These are phyloP conservation scores for Colletotrichum magnum DNA, from an alignment of 2,329 filamentous ascomycete genomes.

Conservation along the genomic window DNA sequence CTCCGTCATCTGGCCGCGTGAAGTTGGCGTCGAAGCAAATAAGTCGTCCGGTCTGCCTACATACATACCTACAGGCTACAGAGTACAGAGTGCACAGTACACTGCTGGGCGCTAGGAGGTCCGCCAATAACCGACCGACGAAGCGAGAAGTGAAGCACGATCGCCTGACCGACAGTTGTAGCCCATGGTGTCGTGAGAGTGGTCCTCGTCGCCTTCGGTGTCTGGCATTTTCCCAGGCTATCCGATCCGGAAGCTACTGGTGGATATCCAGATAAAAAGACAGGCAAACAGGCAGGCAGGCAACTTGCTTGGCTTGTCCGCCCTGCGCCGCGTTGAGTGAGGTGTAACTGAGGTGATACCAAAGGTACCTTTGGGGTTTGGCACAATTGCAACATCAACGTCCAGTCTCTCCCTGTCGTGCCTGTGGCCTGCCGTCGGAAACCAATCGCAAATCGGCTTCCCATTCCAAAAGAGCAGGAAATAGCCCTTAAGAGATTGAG, in stretches of 20 bases:
- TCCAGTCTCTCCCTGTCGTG: conserved; percentile 37
- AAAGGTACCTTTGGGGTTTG: conserved; percentile 22
- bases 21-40: conserved; percentile 6
- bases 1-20: conserved; percentile 5
- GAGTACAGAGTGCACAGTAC: too few species aligned
- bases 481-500: conserved; percentile 18
- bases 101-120: neutral
- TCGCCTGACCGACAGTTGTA: neutral
- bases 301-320: conserved; percentile 11
- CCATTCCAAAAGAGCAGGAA: conserved; percentile 34
- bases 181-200: neutral
- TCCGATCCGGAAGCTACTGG: neutral
- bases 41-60: neutral
- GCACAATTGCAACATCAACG: conserved; percentile 35
- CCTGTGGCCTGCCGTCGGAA: conserved; percentile 36
- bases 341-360: conserved; percentile 8
- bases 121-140: neutral
- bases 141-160: neutral
- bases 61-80: too few species aligned
- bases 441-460: conserved; percentile 35
- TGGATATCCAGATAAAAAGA: too few species aligned
- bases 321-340: conserved; percentile 10
- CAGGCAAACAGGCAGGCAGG: neutral
- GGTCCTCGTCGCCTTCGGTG: neutral
- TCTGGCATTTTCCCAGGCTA: conserved; percentile 5